phyloP scores from a whole-genome alignment of 208 protist genomes.

The Trypanosoma congolense region DNA sequence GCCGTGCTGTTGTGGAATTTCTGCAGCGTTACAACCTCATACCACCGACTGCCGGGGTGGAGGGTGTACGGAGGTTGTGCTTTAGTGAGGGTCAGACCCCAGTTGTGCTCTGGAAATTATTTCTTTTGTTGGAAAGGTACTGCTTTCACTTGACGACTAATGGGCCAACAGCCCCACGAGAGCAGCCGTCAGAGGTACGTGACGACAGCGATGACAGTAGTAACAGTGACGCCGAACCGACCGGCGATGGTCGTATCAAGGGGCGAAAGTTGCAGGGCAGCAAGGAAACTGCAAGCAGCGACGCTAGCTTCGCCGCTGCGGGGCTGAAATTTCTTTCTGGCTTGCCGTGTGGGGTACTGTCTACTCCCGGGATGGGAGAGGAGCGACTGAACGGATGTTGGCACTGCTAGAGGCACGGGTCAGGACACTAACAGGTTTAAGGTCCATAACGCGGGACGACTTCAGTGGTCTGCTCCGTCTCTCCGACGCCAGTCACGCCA shows the following conservation, averaged over 20 bases:
- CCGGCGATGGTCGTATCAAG: neutral
- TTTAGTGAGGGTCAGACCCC: slow-evolving; percentile 21
- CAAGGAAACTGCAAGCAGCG: neutral
- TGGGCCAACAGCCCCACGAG: neutral
- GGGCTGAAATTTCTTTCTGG: slow-evolving; percentile 57
- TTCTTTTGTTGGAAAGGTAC: slow-evolving; percentile 48
- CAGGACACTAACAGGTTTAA: slow-evolving; percentile 24
- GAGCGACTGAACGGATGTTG: slow-evolving; percentile 60
- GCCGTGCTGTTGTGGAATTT: slow-evolving; percentile 34
- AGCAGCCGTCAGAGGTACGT: neutral
- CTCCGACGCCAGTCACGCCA: neutral
- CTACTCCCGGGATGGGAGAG: slow-evolving; percentile 26
- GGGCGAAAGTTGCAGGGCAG: neutral
- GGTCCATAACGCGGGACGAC: slow-evolving; percentile 10
- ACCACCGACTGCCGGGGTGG: neutral
- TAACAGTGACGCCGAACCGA: neutral
- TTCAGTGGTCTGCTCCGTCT: slow-evolving; percentile 10
- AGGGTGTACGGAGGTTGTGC: slow-evolving; percentile 6
- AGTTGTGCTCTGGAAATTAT: slow-evolving; percentile 56
- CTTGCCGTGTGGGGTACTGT: slow-evolving; percentile 32
- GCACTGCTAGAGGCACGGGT: slow-evolving; percentile 49
- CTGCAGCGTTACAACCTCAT: slow-evolving; percentile 28
- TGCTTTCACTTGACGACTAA: slow-evolving; percentile 16
- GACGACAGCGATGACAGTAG: slow-evolving; percentile 10
- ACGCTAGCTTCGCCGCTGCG: slow-evolving; percentile 44